A percentile compares a stretch with the other conserved stretches of the same genome.
Conservation (phyloP, 495 filamentous ascomycete genomes). For the Friedmanniomyces endolithicus region DNA sequence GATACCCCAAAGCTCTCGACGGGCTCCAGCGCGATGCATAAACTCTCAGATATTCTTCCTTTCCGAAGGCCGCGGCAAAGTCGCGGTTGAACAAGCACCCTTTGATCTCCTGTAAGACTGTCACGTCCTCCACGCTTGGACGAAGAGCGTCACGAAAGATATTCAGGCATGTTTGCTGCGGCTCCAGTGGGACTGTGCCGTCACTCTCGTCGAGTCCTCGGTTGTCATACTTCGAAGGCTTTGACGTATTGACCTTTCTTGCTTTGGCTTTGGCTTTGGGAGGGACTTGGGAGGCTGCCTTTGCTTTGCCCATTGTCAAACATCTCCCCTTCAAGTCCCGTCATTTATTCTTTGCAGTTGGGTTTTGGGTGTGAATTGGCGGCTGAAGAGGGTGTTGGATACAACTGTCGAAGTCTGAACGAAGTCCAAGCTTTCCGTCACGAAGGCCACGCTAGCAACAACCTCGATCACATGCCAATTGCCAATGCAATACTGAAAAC, state of each 20-base stretch:
- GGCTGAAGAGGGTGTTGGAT: too few relatives aligned
- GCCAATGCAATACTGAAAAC: too few relatives aligned
- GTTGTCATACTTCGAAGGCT: neutral
- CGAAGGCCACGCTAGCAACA: neutral
- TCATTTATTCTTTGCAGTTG: too few relatives aligned
- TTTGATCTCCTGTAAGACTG: conserved; percentile 67
- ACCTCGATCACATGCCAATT: neutral
- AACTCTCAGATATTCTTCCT: conserved; percentile 51
- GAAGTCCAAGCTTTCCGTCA: conserved; percentile 3
- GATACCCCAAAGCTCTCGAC: conserved; percentile 66
- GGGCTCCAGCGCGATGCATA: conserved; percentile 87
- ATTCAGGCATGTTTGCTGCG: conserved; percentile 67
- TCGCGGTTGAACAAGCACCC: conserved; percentile 71
- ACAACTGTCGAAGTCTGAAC: too few relatives aligned
- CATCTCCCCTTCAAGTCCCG: too few relatives aligned
- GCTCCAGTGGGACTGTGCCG: conserved; percentile 22
- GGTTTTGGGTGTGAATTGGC: too few relatives aligned
- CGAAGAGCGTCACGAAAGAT: conserved; percentile 57
- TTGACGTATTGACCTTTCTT: neutral
- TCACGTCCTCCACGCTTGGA: conserved; percentile 36
- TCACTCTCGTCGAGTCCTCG: neutral
- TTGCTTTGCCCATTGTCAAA: neutral
- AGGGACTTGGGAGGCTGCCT: neutral
- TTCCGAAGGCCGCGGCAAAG: conserved; percentile 66
- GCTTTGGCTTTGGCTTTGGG: neutral